Evolutionary conservation across 148 eudicot genomes (phyloP).

Genomic region (Heliosperma pusillum): DNA sequence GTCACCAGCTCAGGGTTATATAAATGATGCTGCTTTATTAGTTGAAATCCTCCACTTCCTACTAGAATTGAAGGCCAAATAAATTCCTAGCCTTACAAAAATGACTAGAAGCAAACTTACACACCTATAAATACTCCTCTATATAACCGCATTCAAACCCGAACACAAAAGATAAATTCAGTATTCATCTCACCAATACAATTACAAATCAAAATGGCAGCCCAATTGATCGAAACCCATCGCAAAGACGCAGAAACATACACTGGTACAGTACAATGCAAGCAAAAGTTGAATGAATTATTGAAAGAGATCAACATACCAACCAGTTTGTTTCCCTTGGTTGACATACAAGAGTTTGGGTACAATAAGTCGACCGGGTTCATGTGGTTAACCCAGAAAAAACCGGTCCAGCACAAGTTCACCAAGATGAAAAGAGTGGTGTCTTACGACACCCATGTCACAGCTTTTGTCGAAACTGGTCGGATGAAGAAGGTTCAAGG

Average conservation of each 20-base stretch:
- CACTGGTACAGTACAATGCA: constrained; percentile 46
- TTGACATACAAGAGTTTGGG: constrained; percentile 50
- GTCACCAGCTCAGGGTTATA: background rate
- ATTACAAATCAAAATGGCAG: constrained; percentile 32
- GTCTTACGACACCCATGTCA: too few relatives aligned
- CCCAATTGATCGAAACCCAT: constrained; percentile 32
- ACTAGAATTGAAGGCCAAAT: too few relatives aligned
- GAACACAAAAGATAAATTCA: too few relatives aligned
- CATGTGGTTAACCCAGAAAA: constrained; percentile 56
- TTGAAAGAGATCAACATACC: constrained; percentile 45
- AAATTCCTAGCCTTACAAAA: too few relatives aligned
- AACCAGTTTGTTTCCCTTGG: constrained; percentile 47
- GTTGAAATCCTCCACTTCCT: too few relatives aligned
- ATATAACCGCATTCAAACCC: too few relatives aligned
- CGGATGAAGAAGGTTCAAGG: constrained; percentile 56
- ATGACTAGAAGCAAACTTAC: too few relatives aligned
- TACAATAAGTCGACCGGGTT: constrained; percentile 48
- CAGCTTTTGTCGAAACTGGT: constrained; percentile 50
- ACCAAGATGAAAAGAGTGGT: constrained; percentile 31
- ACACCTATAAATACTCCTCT: too few relatives aligned
- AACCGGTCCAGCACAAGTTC: constrained; percentile 36
- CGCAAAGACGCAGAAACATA: constrained; percentile 48
- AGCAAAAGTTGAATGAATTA: constrained; percentile 41
- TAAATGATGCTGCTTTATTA: too few relatives aligned
- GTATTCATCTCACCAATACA: too few relatives aligned